phyloP scores from a whole-genome alignment of 23 red algal genomes.

The Cyanidioschyzon merolae region DNA sequence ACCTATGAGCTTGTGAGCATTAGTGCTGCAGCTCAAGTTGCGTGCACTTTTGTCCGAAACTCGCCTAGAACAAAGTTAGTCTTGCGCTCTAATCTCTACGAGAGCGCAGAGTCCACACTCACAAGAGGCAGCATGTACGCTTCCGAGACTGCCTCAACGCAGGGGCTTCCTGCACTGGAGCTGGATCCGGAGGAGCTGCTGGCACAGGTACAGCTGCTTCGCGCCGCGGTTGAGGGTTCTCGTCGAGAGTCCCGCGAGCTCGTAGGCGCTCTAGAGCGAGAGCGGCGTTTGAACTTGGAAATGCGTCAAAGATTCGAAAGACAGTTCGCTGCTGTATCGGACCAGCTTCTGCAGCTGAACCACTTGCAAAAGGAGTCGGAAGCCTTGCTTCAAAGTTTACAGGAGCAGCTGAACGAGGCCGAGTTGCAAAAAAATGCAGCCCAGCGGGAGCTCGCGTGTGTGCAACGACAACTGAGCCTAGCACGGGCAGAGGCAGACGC shows the following conservation, averaged over 20 bases:
- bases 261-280: not conserved
- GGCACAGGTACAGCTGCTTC: not conserved
- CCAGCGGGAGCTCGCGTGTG: not conserved
- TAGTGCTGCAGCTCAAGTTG: too few relatives aligned
- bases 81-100: too few relatives aligned
- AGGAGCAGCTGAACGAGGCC: not conserved
- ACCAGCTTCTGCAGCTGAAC: not conserved
- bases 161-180: not conserved
- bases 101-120: too few relatives aligned
- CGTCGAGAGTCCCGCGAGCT: not conserved
- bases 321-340: not conserved
- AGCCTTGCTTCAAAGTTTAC: not conserved
- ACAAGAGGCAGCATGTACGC: too few relatives aligned
- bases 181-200: not conserved
- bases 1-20: too few relatives aligned
- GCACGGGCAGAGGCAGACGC: not conserved
- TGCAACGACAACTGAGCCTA: not conserved
- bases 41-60: too few relatives aligned
- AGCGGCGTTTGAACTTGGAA: not conserved
- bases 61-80: too few relatives aligned
- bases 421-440: not conserved
- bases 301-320: not conserved
- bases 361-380: not conserved
- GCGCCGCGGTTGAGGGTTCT: not conserved
- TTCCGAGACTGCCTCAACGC: too few relatives aligned